A percentile compares a stretch with the other conserved stretches of the same genome.
phyloP scores from a whole-genome alignment of 345 rosid genomes.

The Acer saccharum region DNA sequence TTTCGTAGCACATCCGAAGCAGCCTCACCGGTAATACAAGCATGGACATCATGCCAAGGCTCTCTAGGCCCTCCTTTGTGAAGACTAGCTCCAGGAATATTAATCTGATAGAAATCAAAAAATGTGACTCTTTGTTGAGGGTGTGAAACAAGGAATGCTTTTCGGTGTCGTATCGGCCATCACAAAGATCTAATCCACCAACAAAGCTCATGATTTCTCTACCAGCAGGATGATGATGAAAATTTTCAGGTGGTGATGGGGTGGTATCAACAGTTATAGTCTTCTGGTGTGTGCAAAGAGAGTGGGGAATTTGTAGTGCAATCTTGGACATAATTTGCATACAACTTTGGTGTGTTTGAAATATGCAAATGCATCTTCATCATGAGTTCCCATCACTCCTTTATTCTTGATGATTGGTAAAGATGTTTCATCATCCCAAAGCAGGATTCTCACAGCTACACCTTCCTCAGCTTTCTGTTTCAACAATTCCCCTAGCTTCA shows the following conservation, averaged over 20 bases:
- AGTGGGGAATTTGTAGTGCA: constrained; percentile 71
- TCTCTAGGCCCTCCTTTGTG: constrained; percentile 89
- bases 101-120: constrained; percentile 73
- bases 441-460: constrained; percentile 80
- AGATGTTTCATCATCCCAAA: constrained; percentile 89
- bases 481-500: constrained; percentile 70
- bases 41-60: constrained; percentile 94
- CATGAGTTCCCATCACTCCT: constrained; percentile 80
- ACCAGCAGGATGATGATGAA: constrained; percentile 28
- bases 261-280: constrained; percentile 59
- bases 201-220: constrained; percentile 80
- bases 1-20: constrained; percentile 74
- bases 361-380: constrained; percentile 62
- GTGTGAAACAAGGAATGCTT: constrained; percentile 77
- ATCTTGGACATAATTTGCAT: constrained; percentile 71
- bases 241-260: constrained; percentile 19
- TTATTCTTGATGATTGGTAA: constrained; percentile 73
- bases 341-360: constrained; percentile 65
- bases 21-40: constrained; percentile 64
- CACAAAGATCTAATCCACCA: constrained; percentile 84
- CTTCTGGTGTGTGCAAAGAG: constrained; percentile 89
- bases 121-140: constrained; percentile 46
- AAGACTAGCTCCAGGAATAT: constrained; percentile 60
- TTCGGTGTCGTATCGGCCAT: constrained; percentile 81
- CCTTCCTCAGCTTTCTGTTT: constrained; percentile 81